Base-by-base conservation (phyloP, 73 alveolate species). In the Paramecium caudatum region DNA sequence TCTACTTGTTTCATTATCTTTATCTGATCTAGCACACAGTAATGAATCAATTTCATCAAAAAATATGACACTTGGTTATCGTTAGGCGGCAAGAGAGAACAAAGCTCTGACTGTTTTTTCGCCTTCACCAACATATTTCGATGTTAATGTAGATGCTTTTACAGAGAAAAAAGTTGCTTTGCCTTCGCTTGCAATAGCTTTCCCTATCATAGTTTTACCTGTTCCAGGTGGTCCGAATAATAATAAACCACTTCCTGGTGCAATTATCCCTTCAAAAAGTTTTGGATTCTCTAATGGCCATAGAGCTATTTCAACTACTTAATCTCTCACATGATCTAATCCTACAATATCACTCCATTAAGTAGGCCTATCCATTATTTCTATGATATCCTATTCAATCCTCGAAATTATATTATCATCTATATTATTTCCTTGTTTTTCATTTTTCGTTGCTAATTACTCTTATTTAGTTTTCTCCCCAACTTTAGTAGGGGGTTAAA, bases 41-140 rank as follows among this genome's bases (percentile, higher is more conserved):
- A 98, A 90, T 49, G 99, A 96, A 91, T 98, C 99, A 37, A 98
- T 98, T 94, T 98, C 99, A 96, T 98, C 99, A 62, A 98, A 94
- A 90, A 98, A 98, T 30, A 98, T 96, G 5, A 98, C 99, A 41
- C 98, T 92, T 13, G 99, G 99, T 5, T 98, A 98, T 81, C 96
- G 95, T 84, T 93, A 95, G 47, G 97, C 91, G 36, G 99, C 99
- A 96, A 97, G 95, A 43, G 96, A 95, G 48, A 92, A 94, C 25
- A 97, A 82, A 5, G 99, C 96, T 88, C 96, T 92, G 5, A 97
- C 99, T 92, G 97, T 92, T 91, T 96, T 98, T 83, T 98, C 99
- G 36, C 99, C 98, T 94, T 98, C 99, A 27, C 99, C 99, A 13
- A 98, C 97, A 98, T 98, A 98, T 90, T 96, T 98, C 27, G 98